These are phyloP conservation scores for Amanita molliuscula DNA, from an alignment of 768 basidiomycete species.

Conservation along the genomic window DNA sequence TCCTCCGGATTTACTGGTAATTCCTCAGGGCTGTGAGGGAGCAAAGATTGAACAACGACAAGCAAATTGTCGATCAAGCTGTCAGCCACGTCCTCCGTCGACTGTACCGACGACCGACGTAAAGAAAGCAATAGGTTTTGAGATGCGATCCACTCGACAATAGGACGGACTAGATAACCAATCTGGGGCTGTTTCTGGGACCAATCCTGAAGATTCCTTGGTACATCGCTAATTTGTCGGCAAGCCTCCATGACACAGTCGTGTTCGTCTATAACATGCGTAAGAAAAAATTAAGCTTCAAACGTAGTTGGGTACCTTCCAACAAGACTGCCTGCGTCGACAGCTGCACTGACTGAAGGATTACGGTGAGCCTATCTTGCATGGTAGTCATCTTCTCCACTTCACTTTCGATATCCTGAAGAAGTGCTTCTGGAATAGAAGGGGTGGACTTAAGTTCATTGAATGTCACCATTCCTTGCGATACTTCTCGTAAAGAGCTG, in stretches of 20 bases:
- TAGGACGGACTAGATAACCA: slow-evolving; percentile 22
- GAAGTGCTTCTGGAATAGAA: neutral
- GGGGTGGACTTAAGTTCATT: slow-evolving; percentile 10
- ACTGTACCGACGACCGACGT: slow-evolving; percentile 6
- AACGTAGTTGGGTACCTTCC: slow-evolving; percentile 19
- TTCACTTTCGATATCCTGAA: slow-evolving; percentile 15
- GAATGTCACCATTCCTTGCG: slow-evolving; percentile 21
- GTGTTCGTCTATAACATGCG: slow-evolving; percentile 24
- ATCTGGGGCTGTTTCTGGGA: slow-evolving; percentile 16
- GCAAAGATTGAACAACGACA: slow-evolving; percentile 51
- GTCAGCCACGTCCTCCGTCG: slow-evolving; percentile 19
- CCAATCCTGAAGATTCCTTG: slow-evolving; percentile 16
- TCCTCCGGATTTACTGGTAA: slow-evolving; percentile 17
- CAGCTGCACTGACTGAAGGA: slow-evolving; percentile 13
- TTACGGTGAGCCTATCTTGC: slow-evolving; percentile 13
- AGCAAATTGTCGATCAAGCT: slow-evolving; percentile 53
- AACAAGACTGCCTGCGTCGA: slow-evolving; percentile 23
- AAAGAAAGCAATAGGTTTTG: slow-evolving; percentile 13
- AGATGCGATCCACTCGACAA: slow-evolving; percentile 20
- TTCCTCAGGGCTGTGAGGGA: slow-evolving; percentile 25
- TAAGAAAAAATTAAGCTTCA: neutral
- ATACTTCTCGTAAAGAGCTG: slow-evolving; percentile 28
- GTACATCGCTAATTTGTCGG: slow-evolving; percentile 13
- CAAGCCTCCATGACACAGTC: slow-evolving; percentile 17
- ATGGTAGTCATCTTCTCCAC: slow-evolving; percentile 16